These are phyloP conservation scores for Diutina scorzettiae DNA, from an alignment of 1,139 yeast species.

Conservation along the genomic window DNA sequence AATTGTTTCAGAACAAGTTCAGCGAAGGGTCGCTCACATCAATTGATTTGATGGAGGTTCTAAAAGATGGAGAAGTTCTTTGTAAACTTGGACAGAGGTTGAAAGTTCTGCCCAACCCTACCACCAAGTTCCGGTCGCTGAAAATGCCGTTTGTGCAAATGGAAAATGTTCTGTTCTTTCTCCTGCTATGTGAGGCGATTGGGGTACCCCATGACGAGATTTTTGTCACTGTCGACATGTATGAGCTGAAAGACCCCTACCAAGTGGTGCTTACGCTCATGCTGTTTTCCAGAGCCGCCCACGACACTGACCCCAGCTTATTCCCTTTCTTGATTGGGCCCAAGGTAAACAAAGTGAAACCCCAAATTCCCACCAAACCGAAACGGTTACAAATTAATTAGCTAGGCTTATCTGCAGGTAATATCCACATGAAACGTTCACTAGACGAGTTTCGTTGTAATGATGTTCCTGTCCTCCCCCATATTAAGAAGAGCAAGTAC, in stretches of 20 bases:
- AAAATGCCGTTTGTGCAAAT: slow-evolving; percentile 77
- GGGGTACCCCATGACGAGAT: slow-evolving; percentile 79
- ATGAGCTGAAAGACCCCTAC: slow-evolving; percentile 63
- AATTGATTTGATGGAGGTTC: slow-evolving; percentile 29
- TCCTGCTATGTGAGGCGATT: slow-evolving; percentile 42
- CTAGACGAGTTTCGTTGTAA: not conserved
- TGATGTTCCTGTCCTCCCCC: not conserved
- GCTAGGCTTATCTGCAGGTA: not conserved
- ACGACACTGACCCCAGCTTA: slow-evolving; percentile 8
- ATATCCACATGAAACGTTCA: not conserved
- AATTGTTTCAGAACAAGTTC: slow-evolving; percentile 11
- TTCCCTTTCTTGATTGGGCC: slow-evolving; percentile 24
- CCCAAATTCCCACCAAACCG: slow-evolving; percentile 28
- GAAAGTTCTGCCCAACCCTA: slow-evolving; percentile 25
- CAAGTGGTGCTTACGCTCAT: slow-evolving; percentile 65
- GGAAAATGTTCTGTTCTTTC: slow-evolving; percentile 75
- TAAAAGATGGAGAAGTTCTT: slow-evolving; percentile 57
- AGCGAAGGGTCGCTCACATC: slow-evolving; percentile 12
- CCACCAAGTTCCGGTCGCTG: slow-evolving; percentile 42
- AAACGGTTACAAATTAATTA: slow-evolving; percentile 9
- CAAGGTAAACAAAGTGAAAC: slow-evolving; percentile 21
- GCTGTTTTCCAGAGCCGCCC: slow-evolving; percentile 49
- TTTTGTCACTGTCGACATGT: slow-evolving; percentile 74
- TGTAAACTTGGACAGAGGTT: slow-evolving; percentile 36
- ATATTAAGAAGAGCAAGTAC: not conserved